Base-by-base conservation (phyloP, 2,329 filamentous ascomycete genomes). In the Penicillium hesseltinei region DNA sequence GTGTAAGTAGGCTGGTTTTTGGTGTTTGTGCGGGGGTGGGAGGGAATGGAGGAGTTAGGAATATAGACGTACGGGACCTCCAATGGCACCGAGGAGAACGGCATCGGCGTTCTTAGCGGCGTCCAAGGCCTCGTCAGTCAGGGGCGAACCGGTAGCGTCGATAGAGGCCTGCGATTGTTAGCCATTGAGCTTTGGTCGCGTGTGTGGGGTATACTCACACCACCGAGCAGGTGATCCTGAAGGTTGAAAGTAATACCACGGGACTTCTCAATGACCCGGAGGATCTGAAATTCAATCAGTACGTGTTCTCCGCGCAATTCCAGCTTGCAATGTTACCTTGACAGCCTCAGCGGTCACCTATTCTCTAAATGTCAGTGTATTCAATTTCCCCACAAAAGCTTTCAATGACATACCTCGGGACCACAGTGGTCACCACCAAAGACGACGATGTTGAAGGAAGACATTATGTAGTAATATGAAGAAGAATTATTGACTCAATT, bases 61-160 rank as follows among this genome's bases (percentile, higher is more conserved):
- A 27, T 39, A 5, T 54, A 33, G 38, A 70, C 79, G 52, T 82
- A 85, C 83, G 36, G 94, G 93, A n/a, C 93, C 93, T 66, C 93
- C 93, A 70, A 97, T 95, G 66, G 93, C 91, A 66, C 92, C 93
- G 54, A 97, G 87, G 58, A 97, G 87, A 59, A 97, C 89, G 39
- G 92, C 93, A 75, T 96, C 89, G 62, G 92, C 92, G 51, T 83
- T 81, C 77, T 95, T 92, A 65, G 91, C 92, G 36, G 91, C 92
- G 15, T 80, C 79, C 67, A 97, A 88, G 61, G 92, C 91, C 69
- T 89, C 86, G 67, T 94, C 87, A 52, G 92, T 96, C 60, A 97
- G 81, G 31, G 93, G 87, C 31, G 80, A 83, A 67, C 91, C 90
- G 70, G 86, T 86, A 19, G 86, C 87, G 71, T 97, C 88, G 77